Evolutionary conservation across 225 moss, liverwort and hornwort genomes (phyloP).

Genomic region (Thuidium tamariscinum): DNA sequence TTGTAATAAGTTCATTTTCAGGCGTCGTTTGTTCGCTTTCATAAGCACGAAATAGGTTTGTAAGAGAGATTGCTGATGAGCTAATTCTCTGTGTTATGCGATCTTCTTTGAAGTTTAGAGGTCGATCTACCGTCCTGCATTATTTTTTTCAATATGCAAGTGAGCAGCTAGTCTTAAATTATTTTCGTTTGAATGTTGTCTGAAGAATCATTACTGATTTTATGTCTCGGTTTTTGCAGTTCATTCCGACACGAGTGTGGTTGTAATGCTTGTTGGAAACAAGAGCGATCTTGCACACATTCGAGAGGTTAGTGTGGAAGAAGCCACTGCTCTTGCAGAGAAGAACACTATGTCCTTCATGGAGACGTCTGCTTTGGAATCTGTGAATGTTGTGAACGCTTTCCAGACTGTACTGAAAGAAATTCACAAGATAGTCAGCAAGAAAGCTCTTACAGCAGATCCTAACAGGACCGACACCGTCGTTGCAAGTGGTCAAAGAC

Average conservation of each 20-base stretch:
- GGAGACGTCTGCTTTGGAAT: slow-evolving; percentile 61
- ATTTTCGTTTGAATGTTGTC: not conserved
- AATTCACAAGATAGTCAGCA: slow-evolving; percentile 62
- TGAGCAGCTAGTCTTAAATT: not conserved
- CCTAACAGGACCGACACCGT: slow-evolving; percentile 24
- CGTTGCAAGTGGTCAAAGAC: slow-evolving; percentile 41
- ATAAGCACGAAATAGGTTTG: not conserved
- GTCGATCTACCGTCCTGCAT: not conserved
- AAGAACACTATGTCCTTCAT: slow-evolving; percentile 58
- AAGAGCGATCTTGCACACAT: slow-evolving; percentile 62
- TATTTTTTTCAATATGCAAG: not conserved
- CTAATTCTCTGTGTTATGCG: not conserved
- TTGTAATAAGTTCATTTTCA: not conserved
- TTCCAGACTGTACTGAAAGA: slow-evolving; percentile 56
- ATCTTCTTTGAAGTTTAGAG: not conserved
- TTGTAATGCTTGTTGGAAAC: slow-evolving; percentile 66
- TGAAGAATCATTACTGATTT: not conserved
- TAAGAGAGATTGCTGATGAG: not conserved
- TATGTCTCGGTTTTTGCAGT: slow-evolving; percentile 17
- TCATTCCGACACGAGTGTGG: slow-evolving; percentile 57
- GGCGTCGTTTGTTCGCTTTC: not conserved
- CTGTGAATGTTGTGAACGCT: slow-evolving; percentile 54
- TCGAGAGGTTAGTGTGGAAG: slow-evolving; percentile 52
- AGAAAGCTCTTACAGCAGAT: slow-evolving; percentile 45
- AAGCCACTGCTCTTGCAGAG: slow-evolving; percentile 53